Evolutionary conservation across 176 grass and related monocot genomes (phyloP).

Genomic region (Triticum timopheevii): DNA sequence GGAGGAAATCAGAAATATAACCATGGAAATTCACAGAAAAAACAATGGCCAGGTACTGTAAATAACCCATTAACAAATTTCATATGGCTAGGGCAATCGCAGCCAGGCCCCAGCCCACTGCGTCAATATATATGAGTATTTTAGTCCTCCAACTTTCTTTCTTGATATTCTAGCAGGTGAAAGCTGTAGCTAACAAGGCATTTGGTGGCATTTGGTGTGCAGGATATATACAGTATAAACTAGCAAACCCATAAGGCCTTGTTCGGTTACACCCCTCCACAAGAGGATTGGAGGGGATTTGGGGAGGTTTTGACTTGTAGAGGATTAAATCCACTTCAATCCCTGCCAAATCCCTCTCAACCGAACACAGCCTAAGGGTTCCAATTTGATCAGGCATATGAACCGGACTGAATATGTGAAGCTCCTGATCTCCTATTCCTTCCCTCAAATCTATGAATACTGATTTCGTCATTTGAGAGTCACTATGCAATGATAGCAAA

Average conservation of each 20-base stretch:
- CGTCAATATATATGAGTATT: neutral
- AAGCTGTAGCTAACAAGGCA: conserved; percentile 1
- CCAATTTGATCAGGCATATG: neutral
- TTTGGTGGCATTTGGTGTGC: neutral
- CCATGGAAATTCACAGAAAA: neutral
- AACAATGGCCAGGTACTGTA: neutral
- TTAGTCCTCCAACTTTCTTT: neutral
- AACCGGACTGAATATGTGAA: neutral
- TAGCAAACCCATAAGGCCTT: conserved; percentile 2
- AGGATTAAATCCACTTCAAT: too few relatives aligned
- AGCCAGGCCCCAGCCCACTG: neutral
- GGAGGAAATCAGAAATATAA: conserved; percentile 24
- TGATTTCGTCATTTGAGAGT: neutral
- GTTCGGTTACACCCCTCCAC: too few relatives aligned
- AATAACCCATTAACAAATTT: neutral
- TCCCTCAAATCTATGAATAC: neutral
- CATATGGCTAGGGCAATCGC: neutral
- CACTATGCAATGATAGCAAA: neutral
- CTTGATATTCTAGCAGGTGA: neutral
- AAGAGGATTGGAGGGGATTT: too few relatives aligned
- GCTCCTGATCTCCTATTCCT: neutral
- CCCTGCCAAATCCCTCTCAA: too few relatives aligned
- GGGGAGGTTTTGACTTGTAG: too few relatives aligned
- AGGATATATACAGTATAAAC: neutral
- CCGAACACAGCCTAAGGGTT: too few relatives aligned